Percentiles rank a stretch among this genome's conserved stretches.
phyloP scores from a whole-genome alignment of 2,329 filamentous ascomycete genomes.

The Penicillium sp. region DNA sequence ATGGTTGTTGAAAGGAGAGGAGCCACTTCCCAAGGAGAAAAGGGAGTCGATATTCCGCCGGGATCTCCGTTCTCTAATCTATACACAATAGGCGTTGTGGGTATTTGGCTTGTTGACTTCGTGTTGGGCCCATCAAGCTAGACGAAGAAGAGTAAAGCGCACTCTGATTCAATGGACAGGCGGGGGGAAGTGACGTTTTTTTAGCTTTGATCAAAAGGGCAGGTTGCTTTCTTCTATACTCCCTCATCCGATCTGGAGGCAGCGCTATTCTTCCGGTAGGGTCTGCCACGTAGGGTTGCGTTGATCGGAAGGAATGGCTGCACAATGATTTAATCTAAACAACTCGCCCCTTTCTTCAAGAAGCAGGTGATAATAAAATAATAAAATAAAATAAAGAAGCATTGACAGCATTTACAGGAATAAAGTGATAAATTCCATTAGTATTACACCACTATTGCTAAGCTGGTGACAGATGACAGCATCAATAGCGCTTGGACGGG shows the following conservation, averaged over 20 bases:
- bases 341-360: background rate
- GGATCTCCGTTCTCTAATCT: background rate
- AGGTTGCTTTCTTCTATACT: slow-evolving; percentile 5
- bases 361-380: background rate
- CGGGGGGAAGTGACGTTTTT: slow-evolving; percentile 1
- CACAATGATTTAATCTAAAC: background rate
- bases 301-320: background rate
- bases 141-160: background rate
- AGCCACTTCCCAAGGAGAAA: background rate
- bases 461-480: background rate
- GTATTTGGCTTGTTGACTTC: slow-evolving; percentile 1
- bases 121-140: background rate
- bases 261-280: background rate
- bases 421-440: background rate
- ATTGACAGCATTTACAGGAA: background rate
- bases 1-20: background rate
- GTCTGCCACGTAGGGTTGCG: background rate
- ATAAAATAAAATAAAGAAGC: background rate
- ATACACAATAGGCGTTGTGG: background rate
- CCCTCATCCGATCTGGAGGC: slow-evolving; percentile 1
- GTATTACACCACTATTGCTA: background rate
- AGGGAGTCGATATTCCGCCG: background rate
- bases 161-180: background rate
- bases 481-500: slow-evolving; percentile 1
- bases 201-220: background rate